A percentile compares a stretch with the other conserved stretches of the same genome.
These are phyloP conservation scores for Blastocystis sp. DNA, from an alignment of 352 stramenopile genomes.

Conservation along the genomic window DNA sequence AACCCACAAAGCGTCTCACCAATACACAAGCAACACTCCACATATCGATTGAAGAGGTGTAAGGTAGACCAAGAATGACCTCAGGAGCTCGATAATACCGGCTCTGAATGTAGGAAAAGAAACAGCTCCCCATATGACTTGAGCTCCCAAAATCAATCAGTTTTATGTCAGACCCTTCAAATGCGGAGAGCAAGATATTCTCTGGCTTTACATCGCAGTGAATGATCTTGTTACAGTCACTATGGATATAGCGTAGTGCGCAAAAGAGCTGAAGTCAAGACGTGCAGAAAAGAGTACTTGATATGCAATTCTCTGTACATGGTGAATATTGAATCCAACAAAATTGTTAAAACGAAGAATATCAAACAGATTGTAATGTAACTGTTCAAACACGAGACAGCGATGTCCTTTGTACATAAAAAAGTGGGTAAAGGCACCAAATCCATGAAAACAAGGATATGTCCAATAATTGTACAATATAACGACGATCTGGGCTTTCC, in stretches of 20 bases:
- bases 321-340: slow-evolving; percentile 69
- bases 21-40: slow-evolving; percentile 80
- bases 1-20: slow-evolving; percentile 50
- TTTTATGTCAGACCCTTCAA: slow-evolving; percentile 70
- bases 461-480: slow-evolving; percentile 69
- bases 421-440: slow-evolving; percentile 70
- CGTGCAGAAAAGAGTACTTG: not conserved
- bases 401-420: slow-evolving; percentile 75
- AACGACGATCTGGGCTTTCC: slow-evolving; percentile 66
- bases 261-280: slow-evolving; percentile 66
- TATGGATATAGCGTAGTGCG: slow-evolving; percentile 68
- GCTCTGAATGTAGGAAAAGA: slow-evolving; percentile 82
- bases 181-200: slow-evolving; percentile 74
- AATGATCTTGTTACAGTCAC: slow-evolving; percentile 67
- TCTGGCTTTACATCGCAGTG: slow-evolving; percentile 79
- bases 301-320: slow-evolving; percentile 68
- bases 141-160: slow-evolving; percentile 80
- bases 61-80: slow-evolving; percentile 74
- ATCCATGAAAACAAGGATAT: slow-evolving; percentile 57
- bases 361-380: slow-evolving; percentile 75
- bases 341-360: slow-evolving; percentile 74
- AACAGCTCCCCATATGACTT: slow-evolving; percentile 70
- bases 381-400: slow-evolving; percentile 74
- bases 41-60: slow-evolving; percentile 75
- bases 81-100: slow-evolving; percentile 81